Percentiles rank a stretch among this genome's conserved stretches.
Conservation (phyloP, 2,329 filamentous ascomycete genomes). For the Ophiostoma tasmaniense region DNA sequence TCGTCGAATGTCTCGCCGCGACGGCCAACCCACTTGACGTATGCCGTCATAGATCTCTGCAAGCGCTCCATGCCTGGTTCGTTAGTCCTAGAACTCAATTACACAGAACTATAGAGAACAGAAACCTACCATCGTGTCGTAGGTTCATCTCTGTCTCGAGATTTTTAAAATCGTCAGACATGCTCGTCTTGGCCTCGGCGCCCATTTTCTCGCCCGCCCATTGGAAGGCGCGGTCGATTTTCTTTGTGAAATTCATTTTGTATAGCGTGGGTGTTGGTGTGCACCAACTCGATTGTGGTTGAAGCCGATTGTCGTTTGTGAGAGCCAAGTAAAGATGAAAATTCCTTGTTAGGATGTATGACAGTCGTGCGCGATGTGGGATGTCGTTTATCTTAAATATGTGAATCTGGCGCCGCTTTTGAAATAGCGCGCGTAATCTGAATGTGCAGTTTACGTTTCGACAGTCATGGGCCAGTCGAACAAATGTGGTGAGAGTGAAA, state of each 20-base stretch:
- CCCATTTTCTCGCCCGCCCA: slow-evolving; percentile 98
- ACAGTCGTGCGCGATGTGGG: not conserved
- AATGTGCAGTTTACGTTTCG: not conserved
- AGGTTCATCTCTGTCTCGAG: slow-evolving; percentile 86
- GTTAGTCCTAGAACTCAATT: not conserved
- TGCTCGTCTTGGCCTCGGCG: slow-evolving; percentile 74
- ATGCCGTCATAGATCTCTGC: slow-evolving; percentile 74
- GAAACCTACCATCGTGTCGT: slow-evolving; percentile 67
- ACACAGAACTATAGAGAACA: not conserved
- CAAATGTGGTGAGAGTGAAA: not conserved
- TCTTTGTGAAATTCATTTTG: slow-evolving; percentile 60
- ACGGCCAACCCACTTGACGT: slow-evolving; percentile 80
- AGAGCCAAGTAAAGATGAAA: not conserved
- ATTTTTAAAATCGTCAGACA: slow-evolving; percentile 84
- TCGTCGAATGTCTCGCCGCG: slow-evolving; percentile 72
- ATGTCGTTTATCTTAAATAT: not conserved
- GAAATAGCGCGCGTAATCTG: not conserved
- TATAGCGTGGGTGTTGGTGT: not conserved
- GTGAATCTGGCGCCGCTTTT: not conserved
- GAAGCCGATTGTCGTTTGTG: not conserved
- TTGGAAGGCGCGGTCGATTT: slow-evolving; percentile 92
- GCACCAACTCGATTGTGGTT: not conserved
- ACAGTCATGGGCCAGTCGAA: not conserved
- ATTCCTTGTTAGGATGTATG: not conserved
- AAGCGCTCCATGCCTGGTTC: slow-evolving; percentile 70